Percentiles rank a stretch among this genome's conserved stretches.
Conservation (phyloP, 345 rosid species). For the Ricinus communis region DNA sequence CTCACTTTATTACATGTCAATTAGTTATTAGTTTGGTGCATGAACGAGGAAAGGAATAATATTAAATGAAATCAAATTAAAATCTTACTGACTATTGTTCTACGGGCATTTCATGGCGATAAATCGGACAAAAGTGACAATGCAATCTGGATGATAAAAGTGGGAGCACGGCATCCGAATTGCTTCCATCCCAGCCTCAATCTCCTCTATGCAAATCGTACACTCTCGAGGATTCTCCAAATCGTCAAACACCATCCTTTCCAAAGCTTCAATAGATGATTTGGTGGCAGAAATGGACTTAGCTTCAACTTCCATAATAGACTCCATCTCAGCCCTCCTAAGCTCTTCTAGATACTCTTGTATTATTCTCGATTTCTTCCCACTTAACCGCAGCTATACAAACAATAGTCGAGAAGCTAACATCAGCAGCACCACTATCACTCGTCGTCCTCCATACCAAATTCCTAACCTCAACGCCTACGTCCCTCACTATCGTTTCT, state of each 20-base stretch:
- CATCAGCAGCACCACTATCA: no score
- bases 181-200: conserved; percentile 8
- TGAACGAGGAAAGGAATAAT: no score
- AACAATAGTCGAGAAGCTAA: no score
- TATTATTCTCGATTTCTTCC: not conserved
- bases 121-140: conserved; percentile 14
- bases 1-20: no score
- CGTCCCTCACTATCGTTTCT: no score
- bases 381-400: no score
- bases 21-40: no score
- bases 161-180: conserved; percentile 17
- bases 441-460: no score
- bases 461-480: no score
- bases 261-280: conserved; percentile 14
- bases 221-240: not conserved
- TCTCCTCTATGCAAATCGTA: conserved; percentile 11
- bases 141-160: conserved; percentile 13
- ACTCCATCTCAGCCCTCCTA: not conserved
- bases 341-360: not conserved
- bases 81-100: no score
- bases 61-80: no score
- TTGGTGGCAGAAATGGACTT: not conserved
- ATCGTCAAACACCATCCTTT: not conserved
- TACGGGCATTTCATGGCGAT: conserved; percentile 7
- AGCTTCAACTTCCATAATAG: not conserved